These are phyloP conservation scores for Ailanthus altissimus DNA, from an alignment of 345 rosid species.

Conservation along the genomic window DNA sequence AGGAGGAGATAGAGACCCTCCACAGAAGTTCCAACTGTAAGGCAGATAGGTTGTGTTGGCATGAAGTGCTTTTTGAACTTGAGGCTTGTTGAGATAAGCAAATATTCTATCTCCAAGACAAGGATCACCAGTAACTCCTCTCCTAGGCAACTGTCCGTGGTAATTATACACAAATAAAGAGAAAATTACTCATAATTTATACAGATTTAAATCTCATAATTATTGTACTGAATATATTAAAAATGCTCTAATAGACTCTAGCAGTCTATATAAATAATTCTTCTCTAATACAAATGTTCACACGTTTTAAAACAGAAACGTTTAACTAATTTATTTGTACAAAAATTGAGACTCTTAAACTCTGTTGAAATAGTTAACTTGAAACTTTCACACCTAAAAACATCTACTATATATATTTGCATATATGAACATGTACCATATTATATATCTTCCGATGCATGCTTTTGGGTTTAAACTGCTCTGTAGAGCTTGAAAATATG, in stretches of 20 bases:
- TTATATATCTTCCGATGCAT: conserved; percentile 29
- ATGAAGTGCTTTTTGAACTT: conserved; percentile 44
- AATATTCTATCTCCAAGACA: conserved; percentile 30
- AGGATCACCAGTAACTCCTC: conserved; percentile 26
- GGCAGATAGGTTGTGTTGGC: conserved; percentile 47
- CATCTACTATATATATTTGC: no score
- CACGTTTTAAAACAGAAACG: no score
- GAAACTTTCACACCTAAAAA: no score
- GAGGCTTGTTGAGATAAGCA: conserved; percentile 35
- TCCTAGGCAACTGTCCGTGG: conserved; percentile 27
- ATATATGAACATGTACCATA: conserved; percentile 22
- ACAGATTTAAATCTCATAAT: background rate
- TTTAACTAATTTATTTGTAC: no score
- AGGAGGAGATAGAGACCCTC: conserved; percentile 25
- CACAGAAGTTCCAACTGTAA: conserved; percentile 32
- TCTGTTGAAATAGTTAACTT: no score
- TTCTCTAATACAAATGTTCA: no score
- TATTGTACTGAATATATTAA: background rate
- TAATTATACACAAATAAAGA: background rate
- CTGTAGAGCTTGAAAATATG: conserved; percentile 6
- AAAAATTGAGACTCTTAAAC: no score
- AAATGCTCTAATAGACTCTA: background rate
- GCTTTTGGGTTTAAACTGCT: conserved; percentile 28
- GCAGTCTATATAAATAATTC: no score
- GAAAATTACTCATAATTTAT: background rate